Conservation (phyloP, 2,329 filamentous ascomycete genomes). For the Didymella segeticola region DNA sequence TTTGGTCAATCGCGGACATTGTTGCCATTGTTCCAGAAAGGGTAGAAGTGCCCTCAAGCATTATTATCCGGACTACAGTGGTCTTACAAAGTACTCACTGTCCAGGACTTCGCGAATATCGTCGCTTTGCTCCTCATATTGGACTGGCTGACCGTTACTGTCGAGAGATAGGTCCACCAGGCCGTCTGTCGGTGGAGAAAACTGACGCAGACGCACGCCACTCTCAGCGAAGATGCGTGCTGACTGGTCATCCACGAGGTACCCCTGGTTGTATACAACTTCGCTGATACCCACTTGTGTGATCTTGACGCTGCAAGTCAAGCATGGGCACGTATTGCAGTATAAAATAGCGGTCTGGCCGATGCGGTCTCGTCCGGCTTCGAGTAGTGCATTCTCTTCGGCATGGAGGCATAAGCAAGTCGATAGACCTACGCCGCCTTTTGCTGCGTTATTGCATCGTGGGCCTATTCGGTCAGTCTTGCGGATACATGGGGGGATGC, state of each 20-base stretch:
- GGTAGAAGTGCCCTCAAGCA: background rate
- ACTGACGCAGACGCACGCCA: slow-evolving; percentile 85
- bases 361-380: slow-evolving; percentile 91
- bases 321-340: slow-evolving; percentile 93
- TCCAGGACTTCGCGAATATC: slow-evolving; percentile 34
- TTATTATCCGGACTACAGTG: slow-evolving; percentile 3
- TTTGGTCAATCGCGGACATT: background rate
- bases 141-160: background rate
- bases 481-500: background rate
- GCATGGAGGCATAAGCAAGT: slow-evolving; percentile 98
- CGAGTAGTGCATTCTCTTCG: slow-evolving; percentile 94
- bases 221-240: slow-evolving; percentile 83
- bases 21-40: background rate
- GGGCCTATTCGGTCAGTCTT: slow-evolving; percentile 49
- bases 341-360: slow-evolving; percentile 83
- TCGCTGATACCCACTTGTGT: slow-evolving; percentile 94
- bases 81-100: slow-evolving; percentile 33
- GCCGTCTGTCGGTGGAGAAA: slow-evolving; percentile 64
- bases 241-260: slow-evolving; percentile 87
- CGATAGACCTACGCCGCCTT: slow-evolving; percentile 74
- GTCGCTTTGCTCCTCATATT: slow-evolving; percentile 7
- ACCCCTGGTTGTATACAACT: slow-evolving; percentile 92
- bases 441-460: slow-evolving; percentile 80
- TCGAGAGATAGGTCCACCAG: slow-evolving; percentile 40
- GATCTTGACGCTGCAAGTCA: slow-evolving; percentile 99